Evolutionary conservation across 179 eudicot genomes (phyloP), one percentile per base, ranked within the genome.

Genomic region (Heliamphora ciliata): DNA sequence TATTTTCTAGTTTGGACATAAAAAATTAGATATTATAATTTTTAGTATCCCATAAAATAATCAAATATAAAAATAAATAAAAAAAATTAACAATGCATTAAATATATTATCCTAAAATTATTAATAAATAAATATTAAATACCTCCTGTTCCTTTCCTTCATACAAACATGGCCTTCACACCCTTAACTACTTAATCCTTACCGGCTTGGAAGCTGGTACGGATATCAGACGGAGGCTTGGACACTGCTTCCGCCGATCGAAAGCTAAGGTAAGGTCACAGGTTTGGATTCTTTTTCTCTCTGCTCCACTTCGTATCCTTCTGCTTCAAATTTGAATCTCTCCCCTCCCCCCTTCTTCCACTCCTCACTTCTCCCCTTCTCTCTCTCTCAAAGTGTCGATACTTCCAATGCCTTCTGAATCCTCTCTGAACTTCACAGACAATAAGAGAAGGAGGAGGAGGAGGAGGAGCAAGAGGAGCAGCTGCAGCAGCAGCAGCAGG

Each of bases 211-310:
- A 13, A 64, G 70, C 51, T 77, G 85, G 84, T 82, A 71, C 55
- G 86, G 82, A 81, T 55, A 82, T 69, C 84, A 75, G 83, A 13
- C 21, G 72, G 66, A 84, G 89, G 91, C 80, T 87, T 84, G 89
- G 91, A 77, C 13, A 52, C 80, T 55, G 31, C 79, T 72, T 76
- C 8, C 52, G 60, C 68, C 6, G 21, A 14, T 40, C 47, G 51
- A 61, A 81, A 78, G 61, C 81, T 74, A 85, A 72, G 84, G 67
- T 84, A 74, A 81, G 84, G 83, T 66, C 83, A 5, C 85, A 85
- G 89, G 78, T 70, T 71, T 80, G 89, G 83, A 40, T 14, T 52
- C 10, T 51, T 73, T 18, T 67, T 69, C 47, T 10, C 47, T 18
- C 47, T 47, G 11, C 10, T 56, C 31, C 83, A 6, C 31, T 40